phyloP scores from a whole-genome alignment of 306 rosid genomes.

The Pyrus communis region DNA sequence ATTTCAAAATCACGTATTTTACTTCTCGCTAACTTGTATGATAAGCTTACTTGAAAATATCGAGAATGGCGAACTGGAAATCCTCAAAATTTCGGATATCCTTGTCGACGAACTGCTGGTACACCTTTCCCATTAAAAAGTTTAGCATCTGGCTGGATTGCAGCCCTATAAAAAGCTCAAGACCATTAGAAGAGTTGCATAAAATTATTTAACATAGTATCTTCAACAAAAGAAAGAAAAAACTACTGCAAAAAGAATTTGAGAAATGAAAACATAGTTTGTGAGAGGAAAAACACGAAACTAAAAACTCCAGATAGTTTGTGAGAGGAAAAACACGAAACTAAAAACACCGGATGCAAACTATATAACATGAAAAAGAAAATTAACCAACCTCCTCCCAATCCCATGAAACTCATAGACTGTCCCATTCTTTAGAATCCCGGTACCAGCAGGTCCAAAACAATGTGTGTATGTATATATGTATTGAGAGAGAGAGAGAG shows the following conservation, averaged over 20 bases:
- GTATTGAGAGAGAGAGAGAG: neutral
- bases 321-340: neutral
- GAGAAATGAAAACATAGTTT: neutral
- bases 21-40: neutral
- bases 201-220: neutral
- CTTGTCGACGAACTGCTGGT: constrained; percentile 23
- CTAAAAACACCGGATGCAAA: neutral
- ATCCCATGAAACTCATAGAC: constrained; percentile 37
- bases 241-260: neutral
- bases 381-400: constrained; percentile 34
- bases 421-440: constrained; percentile 37
- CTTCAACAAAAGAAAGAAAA: neutral
- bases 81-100: constrained; percentile 1
- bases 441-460: neutral
- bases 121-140: constrained; percentile 20
- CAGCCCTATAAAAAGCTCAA: constrained; percentile 20
- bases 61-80: constrained; percentile 53
- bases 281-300: neutral
- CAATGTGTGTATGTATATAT: neutral
- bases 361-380: neutral
- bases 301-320: neutral
- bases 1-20: neutral
- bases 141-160: constrained; percentile 18
- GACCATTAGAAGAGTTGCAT: neutral
- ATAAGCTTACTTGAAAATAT: constrained; percentile 40